These are phyloP conservation scores for Penicillium glabrum DNA, from an alignment of 2,329 filamentous ascomycete genomes.

Conservation along the genomic window DNA sequence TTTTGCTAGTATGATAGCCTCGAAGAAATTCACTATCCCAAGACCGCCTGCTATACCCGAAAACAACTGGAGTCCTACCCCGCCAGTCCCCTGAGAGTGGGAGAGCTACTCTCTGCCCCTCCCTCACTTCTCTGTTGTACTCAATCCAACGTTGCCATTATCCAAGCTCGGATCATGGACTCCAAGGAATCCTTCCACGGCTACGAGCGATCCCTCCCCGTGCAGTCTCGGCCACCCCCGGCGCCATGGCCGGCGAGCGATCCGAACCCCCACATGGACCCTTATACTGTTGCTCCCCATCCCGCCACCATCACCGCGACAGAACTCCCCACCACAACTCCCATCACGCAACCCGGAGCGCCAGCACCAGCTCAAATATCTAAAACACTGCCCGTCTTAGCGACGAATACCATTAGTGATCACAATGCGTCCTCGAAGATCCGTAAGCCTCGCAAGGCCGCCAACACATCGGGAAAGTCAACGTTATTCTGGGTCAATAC, in stretches of 20 bases:
- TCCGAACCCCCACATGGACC: constrained; percentile 14
- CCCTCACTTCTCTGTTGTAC: background rate
- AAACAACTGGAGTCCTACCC: constrained; percentile 6
- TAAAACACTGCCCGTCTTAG: background rate
- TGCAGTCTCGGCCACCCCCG: constrained; percentile 25
- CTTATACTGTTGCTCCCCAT: constrained; percentile 6
- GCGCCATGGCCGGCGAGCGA: constrained; percentile 19
- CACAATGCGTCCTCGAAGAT: constrained; percentile 28
- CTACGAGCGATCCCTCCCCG: constrained; percentile 30
- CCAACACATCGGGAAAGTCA: constrained; percentile 32
- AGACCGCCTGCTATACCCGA: background rate
- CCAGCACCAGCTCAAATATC: constrained; percentile 3
- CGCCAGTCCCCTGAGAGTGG: constrained; percentile 8
- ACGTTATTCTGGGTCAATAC: constrained; percentile 43
- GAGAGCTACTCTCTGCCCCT: background rate
- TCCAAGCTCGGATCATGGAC: constrained; percentile 26
- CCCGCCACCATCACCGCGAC: constrained; percentile 3
- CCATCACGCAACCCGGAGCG: background rate
- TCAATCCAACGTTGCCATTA: background rate
- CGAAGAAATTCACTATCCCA: constrained; percentile 17
- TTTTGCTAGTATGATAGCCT: constrained; percentile 6
- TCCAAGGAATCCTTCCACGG: constrained; percentile 27
- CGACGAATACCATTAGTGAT: background rate
- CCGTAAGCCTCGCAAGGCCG: constrained; percentile 36
- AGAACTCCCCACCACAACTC: background rate